A percentile compares a stretch with the other conserved stretches of the same genome.
phyloP scores from a whole-genome alignment of 345 rosid genomes.

The Boechera stricta region DNA sequence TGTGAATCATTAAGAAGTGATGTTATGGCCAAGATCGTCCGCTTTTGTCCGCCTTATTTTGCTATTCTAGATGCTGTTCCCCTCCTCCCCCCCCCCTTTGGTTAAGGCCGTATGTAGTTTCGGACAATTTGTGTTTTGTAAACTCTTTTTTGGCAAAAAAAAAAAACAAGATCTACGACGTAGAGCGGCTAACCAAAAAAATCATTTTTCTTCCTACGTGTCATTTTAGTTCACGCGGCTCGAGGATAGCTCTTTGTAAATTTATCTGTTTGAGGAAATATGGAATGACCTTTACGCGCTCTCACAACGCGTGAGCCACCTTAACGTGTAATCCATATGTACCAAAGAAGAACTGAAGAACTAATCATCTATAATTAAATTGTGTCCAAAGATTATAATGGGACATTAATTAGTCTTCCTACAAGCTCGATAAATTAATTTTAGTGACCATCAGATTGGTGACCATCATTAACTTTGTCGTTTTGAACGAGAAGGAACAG shows the following conservation, averaged over 20 bases:
- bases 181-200: neutral
- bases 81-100: no score
- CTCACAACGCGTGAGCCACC: constrained; percentile 12
- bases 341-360: neutral
- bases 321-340: neutral
- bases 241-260: neutral
- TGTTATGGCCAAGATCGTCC: no score
- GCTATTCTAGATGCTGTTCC: no score
- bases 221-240: constrained; percentile 22
- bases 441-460: constrained; percentile 15
- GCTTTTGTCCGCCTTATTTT: no score
- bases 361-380: neutral
- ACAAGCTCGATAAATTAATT: neutral
- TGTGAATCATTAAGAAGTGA: no score
- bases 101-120: no score
- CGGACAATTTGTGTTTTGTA: no score
- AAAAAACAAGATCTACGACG: no score
- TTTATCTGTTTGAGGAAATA: neutral
- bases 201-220: constrained; percentile 32
- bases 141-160: no score
- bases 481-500: neutral
- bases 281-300: neutral
- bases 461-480: constrained; percentile 6
- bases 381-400: neutral
- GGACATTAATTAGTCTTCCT: neutral